Conservation (phyloP, 2,329 filamentous ascomycete genomes). For the Zopfia rhizophila region DNA sequence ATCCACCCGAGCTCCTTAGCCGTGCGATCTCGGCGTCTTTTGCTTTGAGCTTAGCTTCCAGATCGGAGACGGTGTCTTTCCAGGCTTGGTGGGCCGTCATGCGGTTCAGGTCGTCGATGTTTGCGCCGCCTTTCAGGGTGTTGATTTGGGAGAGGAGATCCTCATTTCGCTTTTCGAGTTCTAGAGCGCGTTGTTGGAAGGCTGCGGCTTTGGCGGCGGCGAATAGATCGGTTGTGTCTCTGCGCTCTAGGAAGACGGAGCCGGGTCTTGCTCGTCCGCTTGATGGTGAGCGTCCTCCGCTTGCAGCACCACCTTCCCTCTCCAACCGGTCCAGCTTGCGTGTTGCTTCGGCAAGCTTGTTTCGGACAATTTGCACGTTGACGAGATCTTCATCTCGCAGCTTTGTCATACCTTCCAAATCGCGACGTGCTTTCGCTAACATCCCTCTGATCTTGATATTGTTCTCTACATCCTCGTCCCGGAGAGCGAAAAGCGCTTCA, state of each 20-base stretch:
- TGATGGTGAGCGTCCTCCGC: conserved; percentile 34
- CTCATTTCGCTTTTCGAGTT: conserved; percentile 53
- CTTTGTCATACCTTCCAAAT: conserved; percentile 51
- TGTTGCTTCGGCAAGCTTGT: conserved; percentile 54
- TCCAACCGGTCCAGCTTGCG: conserved; percentile 46
- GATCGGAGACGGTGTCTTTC: conserved; percentile 43
- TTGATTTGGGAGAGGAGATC: conserved; percentile 47
- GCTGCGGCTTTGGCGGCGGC: conserved; percentile 55
- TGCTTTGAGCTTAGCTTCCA: conserved; percentile 41
- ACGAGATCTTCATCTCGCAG: conserved; percentile 55
- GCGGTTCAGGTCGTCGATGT: conserved; percentile 46
- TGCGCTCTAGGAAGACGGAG: conserved; percentile 45
- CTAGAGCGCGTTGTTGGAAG: conserved; percentile 55
- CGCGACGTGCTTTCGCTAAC: conserved; percentile 52
- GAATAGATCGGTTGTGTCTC: conserved; percentile 53
- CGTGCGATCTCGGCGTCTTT: conserved; percentile 43
- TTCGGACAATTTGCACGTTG: conserved; percentile 52
- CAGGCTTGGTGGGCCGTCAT: conserved; percentile 49
- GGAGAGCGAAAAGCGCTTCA: conserved; percentile 53
- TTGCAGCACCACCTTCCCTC: conserved; percentile 14
- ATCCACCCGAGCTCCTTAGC: conserved; percentile 15
- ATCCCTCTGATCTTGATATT: conserved; percentile 53
- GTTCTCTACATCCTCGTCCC: conserved; percentile 57
- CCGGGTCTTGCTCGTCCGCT: conserved; percentile 35
- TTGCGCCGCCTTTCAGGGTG: conserved; percentile 36